These are phyloP conservation scores for Deinandra increscens DNA, from an alignment of 129 eudicot genomes.

Conservation along the genomic window DNA sequence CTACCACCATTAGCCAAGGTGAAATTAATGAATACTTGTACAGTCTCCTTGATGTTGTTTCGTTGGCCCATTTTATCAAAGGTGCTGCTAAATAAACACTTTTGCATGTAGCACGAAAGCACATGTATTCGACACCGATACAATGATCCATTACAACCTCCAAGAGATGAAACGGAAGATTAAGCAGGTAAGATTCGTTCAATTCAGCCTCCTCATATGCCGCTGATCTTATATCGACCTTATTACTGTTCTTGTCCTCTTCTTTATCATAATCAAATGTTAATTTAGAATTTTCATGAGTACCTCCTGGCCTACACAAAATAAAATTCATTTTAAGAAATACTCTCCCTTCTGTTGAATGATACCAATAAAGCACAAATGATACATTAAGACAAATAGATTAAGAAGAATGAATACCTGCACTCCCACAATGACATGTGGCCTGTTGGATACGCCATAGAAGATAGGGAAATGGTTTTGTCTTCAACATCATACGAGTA, in stretches of 20 bases:
- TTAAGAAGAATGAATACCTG: neutral
- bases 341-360: neutral
- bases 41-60: conserved; percentile 1
- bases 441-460: neutral
- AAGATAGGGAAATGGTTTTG: neutral
- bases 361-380: neutral
- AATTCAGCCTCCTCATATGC: neutral
- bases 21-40: neutral
- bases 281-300: neutral
- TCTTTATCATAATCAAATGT: neutral
- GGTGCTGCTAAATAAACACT: neutral
- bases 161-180: conserved; percentile 14
- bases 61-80: neutral
- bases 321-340: neutral
- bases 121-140: conserved; percentile 3
- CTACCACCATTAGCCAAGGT: conserved; percentile 32
- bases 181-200: neutral
- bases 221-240: neutral
- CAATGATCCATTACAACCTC: neutral
- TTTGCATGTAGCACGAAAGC: conserved; percentile 6
- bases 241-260: neutral
- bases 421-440: neutral
- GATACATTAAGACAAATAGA: too few species aligned
- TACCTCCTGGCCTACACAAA: neutral
- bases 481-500: neutral